Evolutionary conservation across 23 red algal genomes (phyloP).

Genomic region (Gracilaria domingensis): DNA sequence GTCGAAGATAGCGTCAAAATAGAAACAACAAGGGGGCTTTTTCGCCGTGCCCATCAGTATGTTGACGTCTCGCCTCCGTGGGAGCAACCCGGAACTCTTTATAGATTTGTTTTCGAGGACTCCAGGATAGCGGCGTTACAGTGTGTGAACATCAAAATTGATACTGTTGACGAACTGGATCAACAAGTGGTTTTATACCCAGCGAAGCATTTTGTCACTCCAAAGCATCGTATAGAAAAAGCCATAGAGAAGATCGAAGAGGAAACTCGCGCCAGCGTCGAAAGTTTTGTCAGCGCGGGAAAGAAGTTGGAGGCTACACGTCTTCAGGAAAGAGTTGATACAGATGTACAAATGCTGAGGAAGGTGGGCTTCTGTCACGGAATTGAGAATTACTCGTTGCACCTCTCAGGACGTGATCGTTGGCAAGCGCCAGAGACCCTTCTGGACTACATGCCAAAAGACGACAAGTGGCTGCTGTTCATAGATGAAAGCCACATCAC

Average conservation of each 20-base stretch:
- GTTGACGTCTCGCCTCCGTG: constrained; percentile 72
- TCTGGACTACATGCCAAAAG: constrained; percentile 81
- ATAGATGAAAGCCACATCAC: constrained; percentile 94
- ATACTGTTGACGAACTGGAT: constrained; percentile 18
- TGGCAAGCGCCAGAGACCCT: constrained; percentile 69
- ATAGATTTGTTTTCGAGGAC: constrained; percentile 48
- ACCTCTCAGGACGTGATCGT: constrained; percentile 58
- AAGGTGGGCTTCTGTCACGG: constrained; percentile 85
- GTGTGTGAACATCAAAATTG: constrained; percentile 13
- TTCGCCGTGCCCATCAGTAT: background rate
- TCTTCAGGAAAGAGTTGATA: constrained; percentile 62
- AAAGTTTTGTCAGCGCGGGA: constrained; percentile 44
- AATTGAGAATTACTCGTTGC: constrained; percentile 86
- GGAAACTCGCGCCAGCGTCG: constrained; percentile 44
- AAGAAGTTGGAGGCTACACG: constrained; percentile 73
- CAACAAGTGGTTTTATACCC: constrained; percentile 81
- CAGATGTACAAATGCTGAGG: constrained; percentile 82
- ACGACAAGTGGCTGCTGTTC: constrained; percentile 81
- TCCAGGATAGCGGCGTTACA: constrained; percentile 7
- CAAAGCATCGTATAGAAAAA: constrained; percentile 63
- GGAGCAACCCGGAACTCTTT: constrained; percentile 70
- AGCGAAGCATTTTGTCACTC: constrained; percentile 87
- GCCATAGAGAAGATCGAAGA: constrained; percentile 66
- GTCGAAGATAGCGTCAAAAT: constrained; percentile 17
- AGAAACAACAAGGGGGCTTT: constrained; percentile 35